These are phyloP conservation scores for Phytophthora citrophthora DNA, from an alignment of 352 stramenopile species.

Conservation along the genomic window DNA sequence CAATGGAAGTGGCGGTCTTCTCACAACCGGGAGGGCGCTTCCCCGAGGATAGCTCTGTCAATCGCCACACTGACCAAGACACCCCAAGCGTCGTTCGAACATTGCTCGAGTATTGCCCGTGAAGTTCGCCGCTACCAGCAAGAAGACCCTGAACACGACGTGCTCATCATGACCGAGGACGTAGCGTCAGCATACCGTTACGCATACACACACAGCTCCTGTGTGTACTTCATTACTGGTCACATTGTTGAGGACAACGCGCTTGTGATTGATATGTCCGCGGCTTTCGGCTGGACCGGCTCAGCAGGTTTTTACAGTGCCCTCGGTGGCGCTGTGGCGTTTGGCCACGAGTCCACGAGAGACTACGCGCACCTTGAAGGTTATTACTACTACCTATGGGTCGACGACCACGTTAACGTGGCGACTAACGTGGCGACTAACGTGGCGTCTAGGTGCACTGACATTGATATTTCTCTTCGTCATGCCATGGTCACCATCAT, in stretches of 20 bases:
- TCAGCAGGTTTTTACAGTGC: slow-evolving; percentile 12
- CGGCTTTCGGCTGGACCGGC: slow-evolving; percentile 20
- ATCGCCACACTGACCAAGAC: not conserved
- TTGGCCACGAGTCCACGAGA: too few species aligned
- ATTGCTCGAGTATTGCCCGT: not conserved
- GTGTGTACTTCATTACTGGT: slow-evolving; percentile 1
- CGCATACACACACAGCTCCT: slow-evolving; percentile 1
- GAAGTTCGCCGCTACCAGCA: slow-evolving; percentile 1
- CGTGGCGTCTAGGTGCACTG: not conserved
- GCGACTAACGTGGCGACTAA: not conserved
- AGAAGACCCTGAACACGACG: not conserved
- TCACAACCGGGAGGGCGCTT: not conserved
- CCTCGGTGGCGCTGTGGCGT: slow-evolving; percentile 15
- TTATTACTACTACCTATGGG: slow-evolving; percentile 31
- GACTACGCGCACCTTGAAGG: too few species aligned
- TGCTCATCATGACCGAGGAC: slow-evolving; percentile 12
- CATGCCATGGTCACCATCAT: slow-evolving; percentile 17
- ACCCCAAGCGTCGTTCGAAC: not conserved
- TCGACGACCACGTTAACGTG: slow-evolving; percentile 31
- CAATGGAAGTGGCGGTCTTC: not conserved
- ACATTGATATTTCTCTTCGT: not conserved
- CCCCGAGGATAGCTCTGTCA: not conserved
- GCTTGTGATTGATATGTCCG: slow-evolving; percentile 22
- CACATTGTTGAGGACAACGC: slow-evolving; percentile 4
- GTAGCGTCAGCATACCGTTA: slow-evolving; percentile 20